Evolutionary conservation across 1,139 yeast species (phyloP).

Genomic region (Zygosaccharomyces pseudobailii): DNA sequence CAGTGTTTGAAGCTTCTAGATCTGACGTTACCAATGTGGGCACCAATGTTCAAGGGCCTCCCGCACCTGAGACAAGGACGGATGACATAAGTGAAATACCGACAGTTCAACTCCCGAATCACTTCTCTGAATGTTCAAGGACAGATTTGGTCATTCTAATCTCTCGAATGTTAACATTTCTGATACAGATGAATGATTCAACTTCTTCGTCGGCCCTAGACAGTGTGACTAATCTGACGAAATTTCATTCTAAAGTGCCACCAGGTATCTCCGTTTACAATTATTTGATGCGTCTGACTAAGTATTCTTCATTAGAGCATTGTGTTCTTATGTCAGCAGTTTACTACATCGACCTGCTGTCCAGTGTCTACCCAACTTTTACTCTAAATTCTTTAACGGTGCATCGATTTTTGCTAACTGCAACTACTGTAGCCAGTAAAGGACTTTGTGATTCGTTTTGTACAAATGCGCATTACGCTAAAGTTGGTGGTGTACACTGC

Average conservation of each 20-base stretch:
- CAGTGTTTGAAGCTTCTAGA: slow-evolving; percentile 1
- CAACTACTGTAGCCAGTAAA: slow-evolving; percentile 87
- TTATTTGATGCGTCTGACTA: slow-evolving; percentile 70
- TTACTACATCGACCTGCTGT: slow-evolving; percentile 80
- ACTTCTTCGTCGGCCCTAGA: slow-evolving; percentile 25
- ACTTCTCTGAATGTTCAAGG: slow-evolving; percentile 63
- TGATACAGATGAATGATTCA: slow-evolving; percentile 62
- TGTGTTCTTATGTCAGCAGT: slow-evolving; percentile 76
- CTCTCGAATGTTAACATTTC: slow-evolving; percentile 71
- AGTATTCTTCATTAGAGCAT: slow-evolving; percentile 80
- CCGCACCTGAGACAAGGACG: slow-evolving; percentile 1
- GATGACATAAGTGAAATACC: slow-evolving; percentile 11
- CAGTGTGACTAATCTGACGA: slow-evolving; percentile 47
- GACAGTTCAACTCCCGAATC: slow-evolving; percentile 42
- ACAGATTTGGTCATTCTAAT: slow-evolving; percentile 67
- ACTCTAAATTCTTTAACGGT: slow-evolving; percentile 87
- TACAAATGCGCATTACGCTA: slow-evolving; percentile 89
- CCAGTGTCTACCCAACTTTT: slow-evolving; percentile 74
- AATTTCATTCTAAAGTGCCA: slow-evolving; percentile 91
- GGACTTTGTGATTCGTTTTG: slow-evolving; percentile 93
- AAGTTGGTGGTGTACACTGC: slow-evolving; percentile 89
- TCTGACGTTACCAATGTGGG: not conserved
- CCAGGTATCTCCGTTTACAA: slow-evolving; percentile 80
- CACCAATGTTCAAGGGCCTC: not conserved
- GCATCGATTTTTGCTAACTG: slow-evolving; percentile 84